phyloP scores from a whole-genome alignment of 192 early-diverging fungal genomes.

The Dissophora ornata region DNA sequence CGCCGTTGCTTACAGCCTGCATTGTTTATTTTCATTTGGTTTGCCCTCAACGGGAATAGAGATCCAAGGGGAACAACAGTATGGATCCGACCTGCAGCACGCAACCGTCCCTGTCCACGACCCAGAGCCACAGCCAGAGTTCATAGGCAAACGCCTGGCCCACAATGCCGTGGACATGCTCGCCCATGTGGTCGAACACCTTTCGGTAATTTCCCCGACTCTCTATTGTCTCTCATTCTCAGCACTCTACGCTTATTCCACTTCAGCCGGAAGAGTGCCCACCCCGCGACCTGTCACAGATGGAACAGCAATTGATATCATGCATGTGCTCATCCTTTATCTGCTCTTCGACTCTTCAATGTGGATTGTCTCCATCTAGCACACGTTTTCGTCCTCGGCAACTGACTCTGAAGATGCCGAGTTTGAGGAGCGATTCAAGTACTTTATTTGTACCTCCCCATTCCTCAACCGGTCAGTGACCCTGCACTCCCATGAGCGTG shows the following conservation, averaged over 20 bases:
- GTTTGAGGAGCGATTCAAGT: constrained; percentile 70
- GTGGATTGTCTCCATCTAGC: no score
- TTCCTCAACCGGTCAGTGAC: constrained; percentile 60
- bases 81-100: constrained; percentile 38
- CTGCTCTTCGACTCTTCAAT: no score
- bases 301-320: no score
- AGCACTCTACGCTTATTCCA: not conserved
- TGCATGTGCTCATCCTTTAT: no score
- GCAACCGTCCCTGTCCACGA: constrained; percentile 35
- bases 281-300: not conserved
- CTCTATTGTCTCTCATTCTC: no score
- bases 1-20: no score
- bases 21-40: no score
- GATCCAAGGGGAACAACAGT: constrained; percentile 49
- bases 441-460: constrained; percentile 67
- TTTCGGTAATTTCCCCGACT: no score
- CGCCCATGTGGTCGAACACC: constrained; percentile 31
- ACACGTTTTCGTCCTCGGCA: constrained; percentile 59
- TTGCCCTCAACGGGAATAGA: constrained; percentile 13
- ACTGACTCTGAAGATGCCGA: constrained; percentile 61
- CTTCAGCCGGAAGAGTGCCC: not conserved
- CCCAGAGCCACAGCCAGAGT: constrained; percentile 24
- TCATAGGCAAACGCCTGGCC: constrained; percentile 24
- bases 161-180: constrained; percentile 33
- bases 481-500: constrained; percentile 55